These are phyloP conservation scores for Globisporangium orthogonon DNA, from an alignment of 352 stramenopile species.

Conservation along the genomic window DNA sequence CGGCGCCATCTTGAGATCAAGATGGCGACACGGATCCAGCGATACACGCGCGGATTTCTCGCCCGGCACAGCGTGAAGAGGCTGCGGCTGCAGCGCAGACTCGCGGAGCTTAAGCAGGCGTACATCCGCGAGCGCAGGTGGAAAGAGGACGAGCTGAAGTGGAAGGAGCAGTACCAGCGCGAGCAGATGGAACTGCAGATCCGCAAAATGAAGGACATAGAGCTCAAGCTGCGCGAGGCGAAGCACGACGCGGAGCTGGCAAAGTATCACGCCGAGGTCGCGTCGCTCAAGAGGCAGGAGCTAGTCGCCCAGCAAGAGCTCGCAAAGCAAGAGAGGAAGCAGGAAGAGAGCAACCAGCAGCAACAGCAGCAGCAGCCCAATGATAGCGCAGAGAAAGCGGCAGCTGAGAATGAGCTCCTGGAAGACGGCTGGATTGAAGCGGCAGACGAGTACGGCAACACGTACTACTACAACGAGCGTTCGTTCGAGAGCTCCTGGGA, in stretches of 20 bases:
- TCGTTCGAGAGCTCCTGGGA: conserved; percentile 54
- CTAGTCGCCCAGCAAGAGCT: conserved; percentile 8
- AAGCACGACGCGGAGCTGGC: conserved; percentile 56
- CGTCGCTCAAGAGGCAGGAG: conserved; percentile 30
- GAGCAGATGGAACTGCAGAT: conserved; percentile 60
- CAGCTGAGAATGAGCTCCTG: conserved; percentile 2
- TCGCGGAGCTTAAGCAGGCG: conserved; percentile 39
- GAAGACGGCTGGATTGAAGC: conserved; percentile 23
- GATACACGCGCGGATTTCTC: conserved; percentile 26
- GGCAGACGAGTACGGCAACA: conserved; percentile 39
- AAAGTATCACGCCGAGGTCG: conserved; percentile 40
- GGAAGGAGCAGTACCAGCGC: conserved; percentile 48
- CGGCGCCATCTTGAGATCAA: conserved; percentile 22
- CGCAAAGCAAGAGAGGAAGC: conserved; percentile 13
- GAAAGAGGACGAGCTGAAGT: conserved; percentile 43
- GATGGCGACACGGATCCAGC: conserved; percentile 30
- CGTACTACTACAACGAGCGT: conserved; percentile 57
- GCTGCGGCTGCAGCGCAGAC: conserved; percentile 22
- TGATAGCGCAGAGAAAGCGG: not conserved
- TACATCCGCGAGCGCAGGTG: conserved; percentile 56
- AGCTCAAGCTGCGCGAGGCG: conserved; percentile 45
- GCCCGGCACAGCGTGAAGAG: conserved; percentile 22
- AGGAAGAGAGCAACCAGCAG: conserved; percentile 5
- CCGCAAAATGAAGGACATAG: conserved; percentile 28
- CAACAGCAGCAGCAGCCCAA: conserved; percentile 3